Evolutionary conservation across 2,329 filamentous ascomycete species (phyloP).

Genomic region (Hymenoscyphus occultus): DNA sequence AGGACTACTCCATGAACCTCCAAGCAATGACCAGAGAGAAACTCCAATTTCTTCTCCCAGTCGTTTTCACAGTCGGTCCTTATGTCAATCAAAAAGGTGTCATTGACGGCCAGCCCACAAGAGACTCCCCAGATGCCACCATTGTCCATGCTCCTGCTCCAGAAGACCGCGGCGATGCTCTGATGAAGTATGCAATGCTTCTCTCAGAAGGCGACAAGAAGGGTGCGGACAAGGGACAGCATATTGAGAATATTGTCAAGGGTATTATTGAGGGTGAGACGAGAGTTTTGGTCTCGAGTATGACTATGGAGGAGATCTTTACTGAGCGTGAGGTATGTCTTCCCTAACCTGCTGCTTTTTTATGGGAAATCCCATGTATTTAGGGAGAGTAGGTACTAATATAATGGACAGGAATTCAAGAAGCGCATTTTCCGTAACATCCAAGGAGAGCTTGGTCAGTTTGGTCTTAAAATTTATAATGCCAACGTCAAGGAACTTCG

Average conservation of each 20-base stretch:
- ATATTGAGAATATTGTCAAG: slow-evolving; percentile 82
- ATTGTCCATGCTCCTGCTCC: slow-evolving; percentile 36
- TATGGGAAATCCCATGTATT: not conserved
- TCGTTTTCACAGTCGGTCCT: slow-evolving; percentile 83
- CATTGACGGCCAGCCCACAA: slow-evolving; percentile 28
- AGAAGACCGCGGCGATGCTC: slow-evolving; percentile 53
- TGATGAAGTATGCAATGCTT: slow-evolving; percentile 80
- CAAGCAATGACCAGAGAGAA: slow-evolving; percentile 91
- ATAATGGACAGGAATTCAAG: slow-evolving; percentile 57
- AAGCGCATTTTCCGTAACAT: slow-evolving; percentile 62
- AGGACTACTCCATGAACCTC: slow-evolving; percentile 72
- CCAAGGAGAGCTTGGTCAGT: slow-evolving; percentile 67
- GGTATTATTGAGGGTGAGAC: slow-evolving; percentile 89
- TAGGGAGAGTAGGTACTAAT: not conserved
- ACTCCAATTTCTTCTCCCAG: slow-evolving; percentile 75
- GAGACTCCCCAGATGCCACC: slow-evolving; percentile 21
- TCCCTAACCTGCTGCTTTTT: not conserved
- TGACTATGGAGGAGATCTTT: slow-evolving; percentile 61
- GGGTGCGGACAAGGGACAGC: slow-evolving; percentile 41
- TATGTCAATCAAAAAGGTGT: slow-evolving; percentile 60
- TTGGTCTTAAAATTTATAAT: slow-evolving; percentile 71
- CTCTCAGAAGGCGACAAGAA: slow-evolving; percentile 60
- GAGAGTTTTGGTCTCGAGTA: slow-evolving; percentile 75
- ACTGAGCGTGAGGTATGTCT: slow-evolving; percentile 57
- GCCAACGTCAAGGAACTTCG: slow-evolving; percentile 83